phyloP scores from a whole-genome alignment of 108 stramenopile species.

The Cyclotella cryptica region DNA sequence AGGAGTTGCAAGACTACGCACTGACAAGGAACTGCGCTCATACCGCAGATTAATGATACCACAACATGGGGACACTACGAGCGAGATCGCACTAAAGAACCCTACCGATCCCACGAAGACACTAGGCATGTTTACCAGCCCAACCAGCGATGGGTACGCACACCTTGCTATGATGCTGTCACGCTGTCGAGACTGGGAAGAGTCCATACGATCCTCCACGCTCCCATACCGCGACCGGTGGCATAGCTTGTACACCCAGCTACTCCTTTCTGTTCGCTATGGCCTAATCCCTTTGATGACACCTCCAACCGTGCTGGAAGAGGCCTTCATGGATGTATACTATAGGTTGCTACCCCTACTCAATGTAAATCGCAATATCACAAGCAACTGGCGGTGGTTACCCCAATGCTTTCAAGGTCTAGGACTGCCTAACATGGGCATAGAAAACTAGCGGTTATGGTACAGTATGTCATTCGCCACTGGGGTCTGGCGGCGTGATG shows the following conservation, averaged over 20 bases:
- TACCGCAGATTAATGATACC: neutral
- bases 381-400: neutral
- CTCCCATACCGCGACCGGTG: neutral
- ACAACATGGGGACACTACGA: neutral
- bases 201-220: neutral
- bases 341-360: neutral
- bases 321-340: neutral
- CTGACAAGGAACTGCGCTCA: no score
- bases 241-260: no score
- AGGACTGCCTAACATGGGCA: neutral
- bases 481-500: no score
- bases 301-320: no score
- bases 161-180: no score
- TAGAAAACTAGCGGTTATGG: neutral
- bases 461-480: no score
- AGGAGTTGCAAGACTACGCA: neutral
- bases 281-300: no score
- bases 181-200: no score
- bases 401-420: no score
- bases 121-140: neutral
- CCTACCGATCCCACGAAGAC: neutral
- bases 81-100: no score
- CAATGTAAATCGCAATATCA: neutral
- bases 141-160: neutral
- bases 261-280: no score